phyloP scores from a whole-genome alignment of 2,329 filamentous ascomycete genomes.

The Tolypocladium nubicola region DNA sequence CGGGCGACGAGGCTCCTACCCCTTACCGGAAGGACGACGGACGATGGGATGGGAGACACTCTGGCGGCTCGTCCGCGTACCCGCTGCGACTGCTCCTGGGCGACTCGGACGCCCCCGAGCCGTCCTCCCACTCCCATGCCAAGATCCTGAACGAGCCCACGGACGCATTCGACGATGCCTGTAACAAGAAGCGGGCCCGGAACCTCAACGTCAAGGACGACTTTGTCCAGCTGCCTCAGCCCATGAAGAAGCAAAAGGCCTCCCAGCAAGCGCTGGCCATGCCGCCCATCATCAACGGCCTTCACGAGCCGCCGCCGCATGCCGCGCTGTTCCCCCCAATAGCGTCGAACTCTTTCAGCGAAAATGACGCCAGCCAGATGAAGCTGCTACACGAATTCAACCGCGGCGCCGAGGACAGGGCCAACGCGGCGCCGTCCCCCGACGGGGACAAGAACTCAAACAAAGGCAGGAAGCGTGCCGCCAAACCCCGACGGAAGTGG shows the following conservation, averaged over 20 bases:
- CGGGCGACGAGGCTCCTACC: slow-evolving; percentile 9
- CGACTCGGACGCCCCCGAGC: slow-evolving; percentile 25
- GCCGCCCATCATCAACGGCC: slow-evolving; percentile 55
- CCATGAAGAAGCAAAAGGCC: slow-evolving; percentile 53
- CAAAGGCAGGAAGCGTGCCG: slow-evolving; percentile 41
- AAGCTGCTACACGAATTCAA: slow-evolving; percentile 31
- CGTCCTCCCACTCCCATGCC: slow-evolving; percentile 29
- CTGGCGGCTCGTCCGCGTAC: slow-evolving; percentile 15
- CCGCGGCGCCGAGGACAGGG: slow-evolving; percentile 18
- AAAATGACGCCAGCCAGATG: slow-evolving; percentile 30
- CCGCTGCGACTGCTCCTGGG: slow-evolving; percentile 30
- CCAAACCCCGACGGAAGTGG: slow-evolving; percentile 52
- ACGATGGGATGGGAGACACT: slow-evolving; percentile 13
- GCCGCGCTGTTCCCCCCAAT: slow-evolving; percentile 55
- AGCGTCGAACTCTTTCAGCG: slow-evolving; percentile 43
- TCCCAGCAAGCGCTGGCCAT: slow-evolving; percentile 42
- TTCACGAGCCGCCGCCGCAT: slow-evolving; percentile 51
- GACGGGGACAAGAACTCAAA: slow-evolving; percentile 18
- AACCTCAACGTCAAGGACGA: slow-evolving; percentile 44
- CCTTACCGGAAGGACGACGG: slow-evolving; percentile 11
- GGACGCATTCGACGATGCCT: slow-evolving; percentile 31
- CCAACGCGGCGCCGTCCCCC: slow-evolving; percentile 11
- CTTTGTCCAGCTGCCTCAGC: slow-evolving; percentile 53
- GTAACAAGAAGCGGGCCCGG: slow-evolving; percentile 44
- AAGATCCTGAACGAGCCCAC: slow-evolving; percentile 35